Conservation (phyloP, 306 rosid genomes). For the Clitoria ternatea region DNA sequence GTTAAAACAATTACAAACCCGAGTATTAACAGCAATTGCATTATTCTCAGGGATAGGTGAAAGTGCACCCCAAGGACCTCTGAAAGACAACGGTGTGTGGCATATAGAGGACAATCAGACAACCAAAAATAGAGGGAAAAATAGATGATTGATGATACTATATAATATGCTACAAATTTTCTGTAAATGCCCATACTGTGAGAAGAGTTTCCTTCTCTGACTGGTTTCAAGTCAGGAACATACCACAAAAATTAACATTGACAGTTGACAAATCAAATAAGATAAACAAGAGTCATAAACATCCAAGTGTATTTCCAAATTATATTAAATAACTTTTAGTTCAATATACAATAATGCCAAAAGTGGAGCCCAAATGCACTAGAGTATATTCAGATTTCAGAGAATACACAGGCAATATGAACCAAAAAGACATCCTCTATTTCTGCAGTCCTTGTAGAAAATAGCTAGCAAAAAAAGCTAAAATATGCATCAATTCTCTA, state of each 20-base stretch:
- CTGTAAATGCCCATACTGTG: background rate
- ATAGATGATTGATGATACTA: background rate
- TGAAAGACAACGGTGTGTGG: constrained; percentile 34
- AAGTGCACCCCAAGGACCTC: constrained; percentile 99
- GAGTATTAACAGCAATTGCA: constrained; percentile 70
- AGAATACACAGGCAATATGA: background rate
- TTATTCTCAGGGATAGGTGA: constrained; percentile 97
- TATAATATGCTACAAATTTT: constrained; percentile 4
- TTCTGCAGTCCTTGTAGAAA: background rate
- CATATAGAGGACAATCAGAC: constrained; percentile 14
- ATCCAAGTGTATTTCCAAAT: background rate
- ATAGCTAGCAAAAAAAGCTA: background rate
- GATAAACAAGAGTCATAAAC: constrained; percentile 3
- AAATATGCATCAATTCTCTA: background rate
- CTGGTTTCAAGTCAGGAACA: background rate
- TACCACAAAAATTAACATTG: background rate
- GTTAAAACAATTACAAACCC: constrained; percentile 35
- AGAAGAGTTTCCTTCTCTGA: constrained; percentile 9
- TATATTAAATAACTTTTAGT: background rate
- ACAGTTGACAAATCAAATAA: background rate
- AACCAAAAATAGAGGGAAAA: constrained; percentile 6
- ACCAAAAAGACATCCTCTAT: background rate
- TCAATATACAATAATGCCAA: constrained; percentile 9
- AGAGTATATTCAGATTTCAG: background rate
- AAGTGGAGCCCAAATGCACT: background rate